Evolutionary conservation across 2,329 filamentous ascomycete genomes (phyloP).

Genomic region (Colletotrichum caudatum): DNA sequence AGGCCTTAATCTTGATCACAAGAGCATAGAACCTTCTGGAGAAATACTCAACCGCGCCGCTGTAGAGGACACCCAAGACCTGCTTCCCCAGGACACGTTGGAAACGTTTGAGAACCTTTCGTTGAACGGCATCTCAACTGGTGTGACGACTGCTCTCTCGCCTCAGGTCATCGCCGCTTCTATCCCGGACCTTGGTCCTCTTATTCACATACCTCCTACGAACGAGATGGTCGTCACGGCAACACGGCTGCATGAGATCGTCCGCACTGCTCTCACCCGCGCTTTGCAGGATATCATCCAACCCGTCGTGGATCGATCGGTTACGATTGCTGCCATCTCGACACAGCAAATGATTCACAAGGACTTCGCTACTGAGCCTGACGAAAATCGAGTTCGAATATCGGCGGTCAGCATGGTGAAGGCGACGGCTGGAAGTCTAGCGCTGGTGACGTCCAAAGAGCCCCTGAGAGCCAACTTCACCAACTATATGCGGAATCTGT

Average conservation of each 20-base stretch:
- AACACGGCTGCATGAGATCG: constrained; percentile 78
- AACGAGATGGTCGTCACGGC: constrained; percentile 83
- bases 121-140: constrained; percentile 78
- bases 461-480: constrained; percentile 96
- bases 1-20: constrained; percentile 90
- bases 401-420: constrained; percentile 96
- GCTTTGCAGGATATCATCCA: constrained; percentile 97
- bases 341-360: constrained; percentile 96
- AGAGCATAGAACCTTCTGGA: constrained; percentile 87
- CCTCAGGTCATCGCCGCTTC: constrained; percentile 82
- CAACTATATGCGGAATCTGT: constrained; percentile 88
- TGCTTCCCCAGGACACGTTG: constrained; percentile 73
- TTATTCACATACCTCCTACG: constrained; percentile 83
- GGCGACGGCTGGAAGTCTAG: constrained; percentile 91
- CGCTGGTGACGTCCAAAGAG: constrained; percentile 98
- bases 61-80: constrained; percentile 71
- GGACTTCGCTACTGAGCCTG: constrained; percentile 93
- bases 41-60: constrained; percentile 83
- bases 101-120: constrained; percentile 88
- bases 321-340: constrained; percentile 97
- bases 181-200: constrained; percentile 84
- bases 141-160: constrained; percentile 79
- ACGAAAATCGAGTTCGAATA: constrained; percentile 86
- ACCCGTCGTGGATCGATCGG: constrained; percentile 95
- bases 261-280: constrained; percentile 86